Conservation (phyloP, 495 filamentous ascomycete species). For the Tuber aestivum region DNA sequence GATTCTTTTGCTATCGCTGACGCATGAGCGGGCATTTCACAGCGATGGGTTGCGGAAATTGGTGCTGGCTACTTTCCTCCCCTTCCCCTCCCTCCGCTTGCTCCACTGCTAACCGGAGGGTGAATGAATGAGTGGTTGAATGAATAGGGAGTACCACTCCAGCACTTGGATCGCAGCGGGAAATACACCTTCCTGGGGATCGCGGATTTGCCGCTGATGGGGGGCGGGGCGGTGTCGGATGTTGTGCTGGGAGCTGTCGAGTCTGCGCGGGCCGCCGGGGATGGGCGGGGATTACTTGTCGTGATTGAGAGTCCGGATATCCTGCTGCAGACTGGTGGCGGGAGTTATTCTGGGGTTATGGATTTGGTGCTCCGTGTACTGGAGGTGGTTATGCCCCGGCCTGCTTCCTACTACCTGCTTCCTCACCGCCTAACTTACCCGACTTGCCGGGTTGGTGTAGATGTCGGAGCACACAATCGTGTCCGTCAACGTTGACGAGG, state of each 20-base stretch:
- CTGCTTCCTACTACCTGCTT: no score
- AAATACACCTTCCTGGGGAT: not conserved
- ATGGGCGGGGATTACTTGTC: constrained; percentile 43
- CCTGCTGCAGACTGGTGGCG: constrained; percentile 49
- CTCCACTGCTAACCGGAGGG: not conserved
- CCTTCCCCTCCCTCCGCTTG: not conserved
- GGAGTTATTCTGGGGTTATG: constrained; percentile 41
- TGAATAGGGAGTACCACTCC: not conserved
- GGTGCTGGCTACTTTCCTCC: not conserved
- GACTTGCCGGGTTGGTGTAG: constrained; percentile 39
- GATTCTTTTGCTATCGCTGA: not conserved
- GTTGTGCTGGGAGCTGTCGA: not conserved
- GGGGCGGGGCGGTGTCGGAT: no score
- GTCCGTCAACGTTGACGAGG: constrained; percentile 62
- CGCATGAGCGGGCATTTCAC: not conserved
- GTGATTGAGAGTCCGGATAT: constrained; percentile 56
- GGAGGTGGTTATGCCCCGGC: constrained; percentile 50
- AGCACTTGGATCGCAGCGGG: not conserved
- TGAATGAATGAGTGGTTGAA: not conserved
- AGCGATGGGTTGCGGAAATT: not conserved
- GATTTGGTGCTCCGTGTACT: constrained; percentile 51
- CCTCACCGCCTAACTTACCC: constrained; percentile 15
- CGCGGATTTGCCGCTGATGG: not conserved
- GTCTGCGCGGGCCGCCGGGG: constrained; percentile 40
- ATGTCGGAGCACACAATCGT: constrained; percentile 58